phyloP scores from a whole-genome alignment of 805 yeast species.

The Priceomyces haplophilus region DNA sequence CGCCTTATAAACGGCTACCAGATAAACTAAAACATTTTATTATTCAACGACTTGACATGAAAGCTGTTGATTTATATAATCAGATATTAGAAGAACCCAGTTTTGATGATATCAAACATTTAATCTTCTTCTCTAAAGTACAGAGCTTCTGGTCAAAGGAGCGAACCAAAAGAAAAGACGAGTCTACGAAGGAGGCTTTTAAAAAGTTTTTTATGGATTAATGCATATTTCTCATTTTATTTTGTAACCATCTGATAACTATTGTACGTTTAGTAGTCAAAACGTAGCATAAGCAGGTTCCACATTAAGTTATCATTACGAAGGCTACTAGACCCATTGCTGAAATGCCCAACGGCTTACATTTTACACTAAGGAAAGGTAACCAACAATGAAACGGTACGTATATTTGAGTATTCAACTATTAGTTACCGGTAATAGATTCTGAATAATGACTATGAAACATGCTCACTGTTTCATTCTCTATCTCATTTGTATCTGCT shows the following conservation, averaged over 20 bases:
- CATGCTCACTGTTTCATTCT: not conserved
- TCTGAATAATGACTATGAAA: not conserved
- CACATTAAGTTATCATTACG: too few species aligned
- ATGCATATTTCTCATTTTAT: too few species aligned
- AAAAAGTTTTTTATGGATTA: slow-evolving; percentile 11
- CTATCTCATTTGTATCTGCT: too few species aligned
- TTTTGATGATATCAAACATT: slow-evolving; percentile 12
- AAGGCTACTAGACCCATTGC: too few species aligned
- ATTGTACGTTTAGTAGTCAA: not conserved
- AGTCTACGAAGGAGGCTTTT: slow-evolving; percentile 18
- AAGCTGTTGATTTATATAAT: slow-evolving; percentile 15
- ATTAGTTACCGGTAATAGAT: not conserved
- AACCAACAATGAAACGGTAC: not conserved
- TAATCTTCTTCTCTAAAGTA: slow-evolving; percentile 15
- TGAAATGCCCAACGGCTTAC: too few species aligned
- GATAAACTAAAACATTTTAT: slow-evolving; percentile 17
- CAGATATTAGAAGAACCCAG: slow-evolving; percentile 11
- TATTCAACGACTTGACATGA: slow-evolving; percentile 14
- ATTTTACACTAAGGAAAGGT: too few species aligned
- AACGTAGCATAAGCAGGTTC: too few species aligned
- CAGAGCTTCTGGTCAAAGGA: slow-evolving; percentile 20
- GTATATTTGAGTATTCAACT: not conserved
- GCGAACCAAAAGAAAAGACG: slow-evolving; percentile 13
- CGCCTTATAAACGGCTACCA: slow-evolving; percentile 16
- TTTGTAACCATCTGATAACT: too few species aligned